Base-by-base conservation (phyloP, 1,139 yeast genomes). In the Taiozyma sp. region DNA sequence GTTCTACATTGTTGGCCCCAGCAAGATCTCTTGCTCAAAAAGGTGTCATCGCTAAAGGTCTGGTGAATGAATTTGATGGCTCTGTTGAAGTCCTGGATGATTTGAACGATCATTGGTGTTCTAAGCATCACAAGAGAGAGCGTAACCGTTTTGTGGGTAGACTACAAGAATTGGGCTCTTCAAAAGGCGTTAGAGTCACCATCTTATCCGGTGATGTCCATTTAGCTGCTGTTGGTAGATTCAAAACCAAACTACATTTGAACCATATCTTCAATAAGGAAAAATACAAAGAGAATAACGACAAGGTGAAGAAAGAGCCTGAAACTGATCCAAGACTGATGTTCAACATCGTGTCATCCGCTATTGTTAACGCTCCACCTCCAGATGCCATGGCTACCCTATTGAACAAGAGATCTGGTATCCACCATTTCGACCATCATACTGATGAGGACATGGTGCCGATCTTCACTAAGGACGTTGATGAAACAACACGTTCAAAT, bases 101-200 rank as follows among this genome's bases (percentile, higher is more conserved):
- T 66, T 76, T 93, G 65, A 87, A 91, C 65, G 99, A 92, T 66
- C 98, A 93, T 69, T 92, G 98, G 98, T 91, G 97, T 68, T 87
- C 97, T 7, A 78, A 78, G 54, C 79, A 84, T 66, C 99, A 92
- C 64, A 89, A 89, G 66, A 69, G 71, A 49, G 97, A 89, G 68
- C 77, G 97, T 54, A 89, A 89, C 67, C 65, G 65, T 57, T 71
- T 90, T 48, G 70, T 88, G 45, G 73, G 74, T 48, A 71, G 73
- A 49, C 71, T 89, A 48, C 80, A 81, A 57, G 79, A 78, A 47
- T 80, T 87, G 61, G 90, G 93, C 4, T 79, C 87, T 40, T 60
- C 70, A 30, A 68, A 78, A 57, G 84, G 85, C 4, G 81, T 87
- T 8, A 76, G 99, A 60, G 70, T 92, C 51, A 90, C 98, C 8